These are phyloP conservation scores for Cichorium intybus DNA, from an alignment of 140 eudicot genomes.

Conservation along the genomic window DNA sequence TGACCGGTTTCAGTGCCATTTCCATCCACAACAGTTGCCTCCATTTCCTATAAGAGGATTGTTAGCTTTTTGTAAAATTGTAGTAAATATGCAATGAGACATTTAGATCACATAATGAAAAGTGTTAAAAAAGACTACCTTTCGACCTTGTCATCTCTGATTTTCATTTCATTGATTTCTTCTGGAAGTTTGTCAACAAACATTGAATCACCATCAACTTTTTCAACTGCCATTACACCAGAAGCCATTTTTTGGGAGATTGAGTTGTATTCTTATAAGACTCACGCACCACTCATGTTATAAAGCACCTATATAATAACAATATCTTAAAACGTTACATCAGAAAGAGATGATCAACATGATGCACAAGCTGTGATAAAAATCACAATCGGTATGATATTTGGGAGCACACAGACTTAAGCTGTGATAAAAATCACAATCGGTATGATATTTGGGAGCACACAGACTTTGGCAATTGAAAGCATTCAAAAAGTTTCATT, in stretches of 20 bases:
- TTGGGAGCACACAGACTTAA: too few relatives aligned
- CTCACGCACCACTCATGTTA: conserved; percentile 21
- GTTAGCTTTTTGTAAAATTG: conserved; percentile 16
- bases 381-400: too few relatives aligned
- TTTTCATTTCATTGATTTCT: conserved; percentile 66
- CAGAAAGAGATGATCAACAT: too few relatives aligned
- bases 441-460: too few relatives aligned
- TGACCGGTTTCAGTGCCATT: conserved; percentile 81
- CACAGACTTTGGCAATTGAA: background rate
- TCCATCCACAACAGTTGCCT: conserved; percentile 60
- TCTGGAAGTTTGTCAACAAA: conserved; percentile 57
- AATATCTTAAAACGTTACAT: conserved; percentile 1
- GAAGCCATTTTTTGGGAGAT: conserved; percentile 34
- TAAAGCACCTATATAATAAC: conserved; percentile 15
- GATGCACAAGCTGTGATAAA: too few relatives aligned
- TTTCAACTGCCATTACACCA: conserved; percentile 37
- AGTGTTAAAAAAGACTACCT: conserved; percentile 31
- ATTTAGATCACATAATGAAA: background rate
- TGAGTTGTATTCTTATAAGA: conserved; percentile 9
- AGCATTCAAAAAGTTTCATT: background rate
- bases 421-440: too few relatives aligned
- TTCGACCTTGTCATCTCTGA: conserved; percentile 55
- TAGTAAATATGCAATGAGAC: background rate
- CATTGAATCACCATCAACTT: conserved; percentile 40
- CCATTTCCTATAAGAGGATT: conserved; percentile 51